phyloP scores from a whole-genome alignment of 805 yeast genomes.

The Sugiyamaella floridensis region DNA sequence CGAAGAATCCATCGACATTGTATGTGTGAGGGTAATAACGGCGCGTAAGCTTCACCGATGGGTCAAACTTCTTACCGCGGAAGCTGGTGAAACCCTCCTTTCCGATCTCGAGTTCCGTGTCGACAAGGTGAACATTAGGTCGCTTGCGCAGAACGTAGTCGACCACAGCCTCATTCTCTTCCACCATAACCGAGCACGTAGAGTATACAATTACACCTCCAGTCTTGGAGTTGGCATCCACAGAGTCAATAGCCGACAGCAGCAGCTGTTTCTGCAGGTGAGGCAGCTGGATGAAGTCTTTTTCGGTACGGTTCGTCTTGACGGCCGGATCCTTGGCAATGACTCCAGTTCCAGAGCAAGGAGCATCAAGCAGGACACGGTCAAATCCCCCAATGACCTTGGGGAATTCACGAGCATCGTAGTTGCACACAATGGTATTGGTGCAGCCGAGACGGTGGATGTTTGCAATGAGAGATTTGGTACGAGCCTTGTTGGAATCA shows the following conservation, averaged over 20 bases:
- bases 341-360: slow-evolving; percentile 99
- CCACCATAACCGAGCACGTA: slow-evolving; percentile 97
- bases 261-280: slow-evolving; percentile 92
- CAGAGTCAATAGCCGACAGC: slow-evolving; percentile 93
- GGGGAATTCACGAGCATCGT: slow-evolving; percentile 98
- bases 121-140: slow-evolving; percentile 92
- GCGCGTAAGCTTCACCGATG: slow-evolving; percentile 71
- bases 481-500: slow-evolving; percentile 93
- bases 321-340: slow-evolving; percentile 96
- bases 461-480: slow-evolving; percentile 93
- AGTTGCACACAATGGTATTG: slow-evolving; percentile 92
- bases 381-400: slow-evolving; percentile 98
- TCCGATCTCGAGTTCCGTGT: slow-evolving; percentile 87
- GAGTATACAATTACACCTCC: slow-evolving; percentile 96
- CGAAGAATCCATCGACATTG: slow-evolving; percentile 97
- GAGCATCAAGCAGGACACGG: slow-evolving; percentile 91
- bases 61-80: slow-evolving; percentile 86
- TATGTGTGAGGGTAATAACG: slow-evolving; percentile 98
- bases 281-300: slow-evolving; percentile 94
- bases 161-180: slow-evolving; percentile 98
- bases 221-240: slow-evolving; percentile 83
- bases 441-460: slow-evolving; percentile 96
- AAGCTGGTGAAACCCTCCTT: slow-evolving; percentile 90
- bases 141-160: slow-evolving; percentile 94
- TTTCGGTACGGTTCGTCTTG: slow-evolving; percentile 87